Percentiles rank a stretch among this genome's conserved stretches.
These are phyloP conservation scores for Arctium lappa DNA, from an alignment of 129 eudicot species.

Conservation along the genomic window DNA sequence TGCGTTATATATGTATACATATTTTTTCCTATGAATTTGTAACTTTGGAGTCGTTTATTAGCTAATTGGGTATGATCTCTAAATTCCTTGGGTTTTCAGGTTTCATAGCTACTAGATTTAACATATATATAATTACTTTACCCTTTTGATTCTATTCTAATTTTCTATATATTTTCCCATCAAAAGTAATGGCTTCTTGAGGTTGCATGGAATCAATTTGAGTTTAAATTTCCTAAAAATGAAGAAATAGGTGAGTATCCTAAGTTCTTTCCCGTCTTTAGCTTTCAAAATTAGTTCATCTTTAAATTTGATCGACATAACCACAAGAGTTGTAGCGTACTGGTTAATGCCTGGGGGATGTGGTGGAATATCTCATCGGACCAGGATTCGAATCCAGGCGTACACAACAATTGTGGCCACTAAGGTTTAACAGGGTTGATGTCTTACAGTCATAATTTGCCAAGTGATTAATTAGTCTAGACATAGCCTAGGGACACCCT, in stretches of 20 bases:
- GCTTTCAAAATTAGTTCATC: not conserved
- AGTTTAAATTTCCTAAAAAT: not conserved
- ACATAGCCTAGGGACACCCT: too few relatives aligned
- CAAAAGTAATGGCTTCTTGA: not conserved
- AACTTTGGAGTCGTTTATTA: not conserved
- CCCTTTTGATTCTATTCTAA: not conserved
- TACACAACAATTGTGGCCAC: too few relatives aligned
- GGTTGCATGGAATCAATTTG: not conserved
- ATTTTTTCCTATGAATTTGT: not conserved
- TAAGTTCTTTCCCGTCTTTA: not conserved
- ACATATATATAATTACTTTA: not conserved
- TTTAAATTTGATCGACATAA: too few relatives aligned
- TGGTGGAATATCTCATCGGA: too few relatives aligned
- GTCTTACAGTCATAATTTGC: too few relatives aligned
- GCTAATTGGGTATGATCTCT: slow-evolving; percentile 11
- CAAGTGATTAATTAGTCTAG: too few relatives aligned
- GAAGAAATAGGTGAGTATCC: not conserved
- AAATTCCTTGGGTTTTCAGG: not conserved
- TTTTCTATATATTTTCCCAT: not conserved
- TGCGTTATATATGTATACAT: not conserved
- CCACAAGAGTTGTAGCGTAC: too few relatives aligned
- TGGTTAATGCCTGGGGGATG: too few relatives aligned
- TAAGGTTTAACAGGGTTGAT: too few relatives aligned
- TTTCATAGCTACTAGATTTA: not conserved
- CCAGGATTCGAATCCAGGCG: too few relatives aligned